These are phyloP conservation scores for Colletotrichum costaricense DNA, from an alignment of 2,329 filamentous ascomycete species.

Conservation along the genomic window DNA sequence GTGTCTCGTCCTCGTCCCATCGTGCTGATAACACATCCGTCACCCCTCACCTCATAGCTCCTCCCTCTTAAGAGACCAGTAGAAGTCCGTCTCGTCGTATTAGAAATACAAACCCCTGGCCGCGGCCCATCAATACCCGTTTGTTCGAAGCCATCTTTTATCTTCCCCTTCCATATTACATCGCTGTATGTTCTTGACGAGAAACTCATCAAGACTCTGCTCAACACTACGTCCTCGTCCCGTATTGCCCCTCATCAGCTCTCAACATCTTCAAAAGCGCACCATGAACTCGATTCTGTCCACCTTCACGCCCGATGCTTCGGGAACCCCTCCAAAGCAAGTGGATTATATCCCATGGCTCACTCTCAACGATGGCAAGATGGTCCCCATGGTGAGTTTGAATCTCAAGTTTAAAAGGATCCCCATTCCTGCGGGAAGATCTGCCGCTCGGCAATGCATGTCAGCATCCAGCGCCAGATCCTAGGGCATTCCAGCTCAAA, in stretches of 20 bases:
- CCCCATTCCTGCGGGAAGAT: background rate
- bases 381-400: conserved; percentile 73
- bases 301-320: conserved; percentile 51
- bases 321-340: conserved; percentile 54
- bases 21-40: background rate
- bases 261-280: background rate
- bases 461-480: conserved; percentile 14
- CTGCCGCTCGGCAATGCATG: background rate
- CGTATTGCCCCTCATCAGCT: background rate
- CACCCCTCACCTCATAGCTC: background rate
- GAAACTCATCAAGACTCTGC: background rate
- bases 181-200: conserved; percentile 4
- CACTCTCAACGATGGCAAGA: conserved; percentile 79
- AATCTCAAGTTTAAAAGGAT: background rate
- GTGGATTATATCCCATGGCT: conserved; percentile 62
- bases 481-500: background rate
- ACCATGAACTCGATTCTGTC: conserved; percentile 57
- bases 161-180: background rate
- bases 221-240: conserved; percentile 20
- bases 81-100: conserved; percentile 14
- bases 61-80: background rate
- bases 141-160: background rate
- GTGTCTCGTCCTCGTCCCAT: background rate
- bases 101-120: conserved; percentile 12
- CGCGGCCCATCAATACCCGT: background rate